A percentile compares a stretch with the other conserved stretches of the same genome.
Conservation (phyloP, 2,329 filamentous ascomycete species). For the Hypocreales sp. region DNA sequence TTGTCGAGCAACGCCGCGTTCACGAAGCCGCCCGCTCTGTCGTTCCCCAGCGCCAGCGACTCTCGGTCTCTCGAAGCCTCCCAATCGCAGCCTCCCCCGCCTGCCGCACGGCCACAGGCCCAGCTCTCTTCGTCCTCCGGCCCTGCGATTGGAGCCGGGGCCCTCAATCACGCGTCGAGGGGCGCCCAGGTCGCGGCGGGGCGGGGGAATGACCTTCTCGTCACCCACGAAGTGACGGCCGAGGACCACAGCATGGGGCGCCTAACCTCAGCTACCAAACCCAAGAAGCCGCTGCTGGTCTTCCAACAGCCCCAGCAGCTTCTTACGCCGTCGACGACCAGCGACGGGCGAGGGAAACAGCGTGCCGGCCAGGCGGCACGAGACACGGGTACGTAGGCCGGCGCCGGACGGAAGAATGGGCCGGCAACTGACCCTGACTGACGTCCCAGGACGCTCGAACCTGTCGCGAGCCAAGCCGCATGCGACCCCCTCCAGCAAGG, state of each 20-base stretch:
- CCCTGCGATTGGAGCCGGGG: not conserved
- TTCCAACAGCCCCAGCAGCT: slow-evolving; percentile 24
- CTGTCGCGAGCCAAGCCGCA: slow-evolving; percentile 8
- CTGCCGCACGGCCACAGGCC: not conserved
- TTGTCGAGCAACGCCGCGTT: slow-evolving; percentile 31
- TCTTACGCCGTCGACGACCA: slow-evolving; percentile 20
- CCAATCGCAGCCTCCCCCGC: slow-evolving; percentile 9
- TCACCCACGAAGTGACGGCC: slow-evolving; percentile 11
- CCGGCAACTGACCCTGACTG: not conserved
- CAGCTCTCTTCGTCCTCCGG: slow-evolving; percentile 1
- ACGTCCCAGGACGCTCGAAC: not conserved
- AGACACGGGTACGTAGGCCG: slow-evolving; percentile 3
- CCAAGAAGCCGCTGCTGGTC: slow-evolving; percentile 28
- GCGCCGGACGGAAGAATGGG: too few relatives aligned
- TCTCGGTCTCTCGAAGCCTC: slow-evolving; percentile 9
- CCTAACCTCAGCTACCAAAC: slow-evolving; percentile 24
- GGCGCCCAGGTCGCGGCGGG: slow-evolving; percentile 9
- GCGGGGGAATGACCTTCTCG: slow-evolving; percentile 8
- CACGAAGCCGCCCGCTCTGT: slow-evolving; percentile 22
- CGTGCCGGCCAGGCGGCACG: slow-evolving; percentile 4
- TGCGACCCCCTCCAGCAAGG: slow-evolving; percentile 13
- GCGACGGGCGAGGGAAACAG: slow-evolving; percentile 7
- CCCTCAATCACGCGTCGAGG: slow-evolving; percentile 1
- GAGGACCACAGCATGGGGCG: slow-evolving; percentile 26
- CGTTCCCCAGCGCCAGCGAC: slow-evolving; percentile 18